Conservation (phyloP, 2,329 filamentous ascomycete species). For the Pseudocercospora macadamiae region DNA sequence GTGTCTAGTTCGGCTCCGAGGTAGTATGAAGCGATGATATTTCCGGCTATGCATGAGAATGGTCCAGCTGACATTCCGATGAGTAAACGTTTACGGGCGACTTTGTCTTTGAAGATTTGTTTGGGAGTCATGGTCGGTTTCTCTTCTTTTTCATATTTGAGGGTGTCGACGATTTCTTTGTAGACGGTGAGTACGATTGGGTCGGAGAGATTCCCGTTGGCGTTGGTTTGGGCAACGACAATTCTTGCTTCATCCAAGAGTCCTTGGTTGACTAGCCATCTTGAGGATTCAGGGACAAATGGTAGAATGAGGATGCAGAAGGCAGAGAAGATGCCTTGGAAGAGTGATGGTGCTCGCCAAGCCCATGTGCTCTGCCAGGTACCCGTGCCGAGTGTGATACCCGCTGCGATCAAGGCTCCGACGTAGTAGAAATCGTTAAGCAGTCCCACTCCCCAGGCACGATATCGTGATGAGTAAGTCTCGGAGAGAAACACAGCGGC, state of each 20-base stretch:
- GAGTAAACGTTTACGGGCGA: conserved; percentile 43
- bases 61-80: conserved; percentile 37
- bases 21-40: conserved; percentile 47
- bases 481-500: conserved; percentile 56
- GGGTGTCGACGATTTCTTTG: conserved; percentile 53
- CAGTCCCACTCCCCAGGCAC: conserved; percentile 50
- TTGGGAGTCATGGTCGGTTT: conserved; percentile 41
- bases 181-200: conserved; percentile 45
- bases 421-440: conserved; percentile 45
- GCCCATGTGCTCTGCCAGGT: conserved; percentile 51
- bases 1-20: conserved; percentile 45
- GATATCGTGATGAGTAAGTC: conserved; percentile 50
- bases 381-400: conserved; percentile 50
- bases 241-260: conserved; percentile 46
- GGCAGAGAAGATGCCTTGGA: conserved; percentile 47
- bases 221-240: conserved; percentile 49
- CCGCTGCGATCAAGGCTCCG: conserved; percentile 52
- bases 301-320: conserved; percentile 48
- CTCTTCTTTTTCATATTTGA: conserved; percentile 49
- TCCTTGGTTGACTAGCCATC: conserved; percentile 51
- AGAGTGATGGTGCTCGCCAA: conserved; percentile 50
- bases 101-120: conserved; percentile 44
- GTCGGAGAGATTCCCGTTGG: conserved; percentile 47
- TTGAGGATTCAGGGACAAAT: conserved; percentile 53
- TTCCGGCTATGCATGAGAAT: conserved; percentile 35